Evolutionary conservation across 2,329 filamentous ascomycete species (phyloP).

Genomic region (Dactylellina drechsleri): DNA sequence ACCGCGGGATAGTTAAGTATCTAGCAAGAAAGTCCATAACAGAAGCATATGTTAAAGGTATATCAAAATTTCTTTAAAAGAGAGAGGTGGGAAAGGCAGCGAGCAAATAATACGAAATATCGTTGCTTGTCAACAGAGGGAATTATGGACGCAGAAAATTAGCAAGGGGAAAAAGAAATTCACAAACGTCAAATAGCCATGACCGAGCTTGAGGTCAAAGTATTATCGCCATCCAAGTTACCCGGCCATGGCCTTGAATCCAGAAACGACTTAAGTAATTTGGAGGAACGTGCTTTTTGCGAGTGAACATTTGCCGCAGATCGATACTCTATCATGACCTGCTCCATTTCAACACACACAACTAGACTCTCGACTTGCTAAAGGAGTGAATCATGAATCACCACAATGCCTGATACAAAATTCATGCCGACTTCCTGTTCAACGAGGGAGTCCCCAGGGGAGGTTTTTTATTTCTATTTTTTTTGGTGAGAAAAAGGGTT

Average conservation of each 20-base stretch:
- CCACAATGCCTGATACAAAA: constrained; percentile 11
- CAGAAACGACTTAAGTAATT: not conserved
- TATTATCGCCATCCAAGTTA: constrained; percentile 45
- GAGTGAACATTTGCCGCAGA: constrained; percentile 34
- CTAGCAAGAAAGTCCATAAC: constrained; percentile 35
- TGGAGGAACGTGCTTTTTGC: constrained; percentile 54
- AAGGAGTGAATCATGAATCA: constrained; percentile 9
- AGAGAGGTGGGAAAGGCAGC: constrained; percentile 34
- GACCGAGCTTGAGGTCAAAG: constrained; percentile 48
- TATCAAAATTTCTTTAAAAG: constrained; percentile 16
- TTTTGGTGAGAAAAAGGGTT: not conserved
- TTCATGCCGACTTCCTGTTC: not conserved
- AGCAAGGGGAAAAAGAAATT: constrained; percentile 40
- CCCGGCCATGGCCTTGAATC: constrained; percentile 13
- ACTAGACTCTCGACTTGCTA: constrained; percentile 3
- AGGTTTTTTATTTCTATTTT: constrained; percentile 1
- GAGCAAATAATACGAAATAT: constrained; percentile 46
- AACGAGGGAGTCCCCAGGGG: constrained; percentile 19
- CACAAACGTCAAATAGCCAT: constrained; percentile 54
- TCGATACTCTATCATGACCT: constrained; percentile 20
- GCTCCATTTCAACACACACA: constrained; percentile 26
- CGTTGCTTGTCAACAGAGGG: constrained; percentile 35
- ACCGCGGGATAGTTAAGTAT: constrained; percentile 35
- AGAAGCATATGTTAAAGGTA: not conserved
- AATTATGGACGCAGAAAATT: constrained; percentile 42